Percentiles rank a stretch among this genome's conserved stretches.
Conservation (phyloP, 2,329 filamentous ascomycete species). For the Elsinoe australis region DNA sequence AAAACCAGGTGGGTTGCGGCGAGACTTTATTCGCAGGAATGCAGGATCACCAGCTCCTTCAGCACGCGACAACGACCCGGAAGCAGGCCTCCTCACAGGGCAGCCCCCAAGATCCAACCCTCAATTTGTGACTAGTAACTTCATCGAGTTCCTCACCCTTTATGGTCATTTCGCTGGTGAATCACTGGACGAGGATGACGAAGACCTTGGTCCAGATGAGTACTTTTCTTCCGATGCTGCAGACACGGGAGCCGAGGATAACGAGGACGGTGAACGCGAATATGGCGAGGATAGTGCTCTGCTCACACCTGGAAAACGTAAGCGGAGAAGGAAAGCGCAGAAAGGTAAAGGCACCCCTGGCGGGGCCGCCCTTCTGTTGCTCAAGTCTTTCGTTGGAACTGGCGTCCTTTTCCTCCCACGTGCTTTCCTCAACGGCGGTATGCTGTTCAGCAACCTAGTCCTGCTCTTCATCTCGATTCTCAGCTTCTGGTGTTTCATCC, state of each 20-base stretch:
- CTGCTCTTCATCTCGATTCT: conserved; percentile 76
- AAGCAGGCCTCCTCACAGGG: conserved; percentile 21
- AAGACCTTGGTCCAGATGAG: conserved; percentile 76
- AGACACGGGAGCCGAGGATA: conserved; percentile 42
- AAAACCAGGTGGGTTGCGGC: conserved; percentile 84
- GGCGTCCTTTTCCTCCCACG: conserved; percentile 88
- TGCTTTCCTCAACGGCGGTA: conserved; percentile 91
- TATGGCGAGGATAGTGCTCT: conserved; percentile 84
- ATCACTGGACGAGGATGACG: conserved; percentile 92
- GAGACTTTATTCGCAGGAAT: conserved; percentile 75
- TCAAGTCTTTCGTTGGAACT: conserved; percentile 97
- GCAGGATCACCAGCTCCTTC: conserved; percentile 48
- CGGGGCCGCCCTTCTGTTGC: conserved; percentile 72
- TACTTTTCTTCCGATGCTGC: conserved; percentile 79
- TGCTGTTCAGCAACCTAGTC: conserved; percentile 91
- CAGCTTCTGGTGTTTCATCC: conserved; percentile 96
- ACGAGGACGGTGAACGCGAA: conserved; percentile 55
- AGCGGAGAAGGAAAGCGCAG: conserved; percentile 68
- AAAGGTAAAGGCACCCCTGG: conserved; percentile 70
- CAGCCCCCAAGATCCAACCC: conserved; percentile 40
- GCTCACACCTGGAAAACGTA: conserved; percentile 59
- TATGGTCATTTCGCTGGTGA: conserved; percentile 98
- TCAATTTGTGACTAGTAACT: conserved; percentile 77
- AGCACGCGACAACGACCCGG: conserved; percentile 18
- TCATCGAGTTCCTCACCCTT: conserved; percentile 88